Conservation (phyloP, 768 basidiomycete genomes). For the Lactarius evosmus region DNA sequence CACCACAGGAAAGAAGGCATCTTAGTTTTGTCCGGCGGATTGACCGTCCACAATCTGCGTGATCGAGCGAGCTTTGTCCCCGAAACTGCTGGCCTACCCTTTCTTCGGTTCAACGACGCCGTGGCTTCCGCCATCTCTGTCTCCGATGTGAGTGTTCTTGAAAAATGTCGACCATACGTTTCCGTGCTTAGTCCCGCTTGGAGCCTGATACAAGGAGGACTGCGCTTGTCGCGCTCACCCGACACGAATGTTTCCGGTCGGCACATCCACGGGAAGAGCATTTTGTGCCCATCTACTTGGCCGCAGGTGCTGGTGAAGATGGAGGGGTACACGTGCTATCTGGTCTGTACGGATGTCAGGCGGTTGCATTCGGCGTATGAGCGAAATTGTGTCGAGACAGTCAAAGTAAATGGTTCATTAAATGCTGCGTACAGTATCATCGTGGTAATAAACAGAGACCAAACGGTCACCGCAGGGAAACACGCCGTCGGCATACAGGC, state of each 20-base stretch:
- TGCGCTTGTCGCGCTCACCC: slow-evolving; percentile 51
- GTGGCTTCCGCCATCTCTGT: slow-evolving; percentile 52
- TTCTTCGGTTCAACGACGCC: slow-evolving; percentile 58
- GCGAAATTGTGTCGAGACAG: neutral
- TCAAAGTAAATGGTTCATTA: slow-evolving; percentile 23
- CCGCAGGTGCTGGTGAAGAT: slow-evolving; percentile 66
- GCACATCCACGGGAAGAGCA: slow-evolving; percentile 80
- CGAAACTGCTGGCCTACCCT: slow-evolving; percentile 43
- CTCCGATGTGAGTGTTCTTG: slow-evolving; percentile 44
- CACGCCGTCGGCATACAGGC: slow-evolving; percentile 1
- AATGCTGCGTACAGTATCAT: slow-evolving; percentile 21
- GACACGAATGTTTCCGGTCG: slow-evolving; percentile 58
- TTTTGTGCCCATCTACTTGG: slow-evolving; percentile 76
- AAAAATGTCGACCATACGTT: slow-evolving; percentile 1
- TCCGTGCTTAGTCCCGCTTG: neutral
- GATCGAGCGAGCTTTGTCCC: slow-evolving; percentile 52
- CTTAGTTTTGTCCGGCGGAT: slow-evolving; percentile 66
- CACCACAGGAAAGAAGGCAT: slow-evolving; percentile 56
- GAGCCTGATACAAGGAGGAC: slow-evolving; percentile 53
- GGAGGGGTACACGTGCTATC: slow-evolving; percentile 49
- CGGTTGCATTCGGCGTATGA: slow-evolving; percentile 61
- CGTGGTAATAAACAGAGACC: slow-evolving; percentile 13
- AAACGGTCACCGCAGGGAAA: slow-evolving; percentile 2
- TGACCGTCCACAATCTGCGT: slow-evolving; percentile 63
- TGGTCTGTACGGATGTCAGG: slow-evolving; percentile 56